Conservation (phyloP, 2,329 filamentous ascomycete species). For the Trichoderma hamatum region DNA sequence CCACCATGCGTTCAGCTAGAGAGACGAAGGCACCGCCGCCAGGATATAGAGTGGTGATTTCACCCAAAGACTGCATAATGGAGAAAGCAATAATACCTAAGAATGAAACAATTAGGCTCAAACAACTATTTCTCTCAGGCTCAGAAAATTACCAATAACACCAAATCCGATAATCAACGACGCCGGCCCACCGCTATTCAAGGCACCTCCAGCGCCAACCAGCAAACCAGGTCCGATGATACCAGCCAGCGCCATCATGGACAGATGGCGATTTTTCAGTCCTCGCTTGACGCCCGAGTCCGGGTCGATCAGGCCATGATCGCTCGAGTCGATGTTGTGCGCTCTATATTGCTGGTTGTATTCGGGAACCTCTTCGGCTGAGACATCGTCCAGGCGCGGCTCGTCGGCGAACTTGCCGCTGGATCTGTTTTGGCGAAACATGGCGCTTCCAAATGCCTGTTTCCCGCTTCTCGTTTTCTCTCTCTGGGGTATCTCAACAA, state of each 20-base stretch:
- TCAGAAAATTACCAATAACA: conserved; percentile 57
- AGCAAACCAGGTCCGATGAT: conserved; percentile 72
- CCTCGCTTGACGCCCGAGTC: conserved; percentile 69
- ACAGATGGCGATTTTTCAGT: conserved; percentile 68
- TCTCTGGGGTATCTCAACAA: background rate
- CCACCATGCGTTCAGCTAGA: conserved; percentile 70
- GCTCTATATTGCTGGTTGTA: conserved; percentile 27
- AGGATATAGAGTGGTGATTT: conserved; percentile 73
- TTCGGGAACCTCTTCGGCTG: conserved; percentile 28
- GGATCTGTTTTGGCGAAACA: conserved; percentile 18
- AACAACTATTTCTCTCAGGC: background rate
- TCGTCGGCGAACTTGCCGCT: conserved; percentile 27
- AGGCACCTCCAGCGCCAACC: conserved; percentile 70
- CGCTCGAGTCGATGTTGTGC: conserved; percentile 31
- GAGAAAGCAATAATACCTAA: conserved; percentile 62
- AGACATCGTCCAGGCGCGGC: conserved; percentile 27
- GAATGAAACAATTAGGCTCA: conserved; percentile 17
- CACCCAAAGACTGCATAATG: conserved; percentile 74
- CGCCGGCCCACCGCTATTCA: conserved; percentile 70
- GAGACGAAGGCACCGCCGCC: conserved; percentile 72
- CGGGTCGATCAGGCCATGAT: conserved; percentile 57
- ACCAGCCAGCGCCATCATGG: conserved; percentile 66
- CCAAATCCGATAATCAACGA: conserved; percentile 74
- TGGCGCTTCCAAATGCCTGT: background rate
- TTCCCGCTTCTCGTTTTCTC: background rate